Base-by-base conservation (phyloP, 179 eudicot species). In the Patellifolia procumbens region DNA sequence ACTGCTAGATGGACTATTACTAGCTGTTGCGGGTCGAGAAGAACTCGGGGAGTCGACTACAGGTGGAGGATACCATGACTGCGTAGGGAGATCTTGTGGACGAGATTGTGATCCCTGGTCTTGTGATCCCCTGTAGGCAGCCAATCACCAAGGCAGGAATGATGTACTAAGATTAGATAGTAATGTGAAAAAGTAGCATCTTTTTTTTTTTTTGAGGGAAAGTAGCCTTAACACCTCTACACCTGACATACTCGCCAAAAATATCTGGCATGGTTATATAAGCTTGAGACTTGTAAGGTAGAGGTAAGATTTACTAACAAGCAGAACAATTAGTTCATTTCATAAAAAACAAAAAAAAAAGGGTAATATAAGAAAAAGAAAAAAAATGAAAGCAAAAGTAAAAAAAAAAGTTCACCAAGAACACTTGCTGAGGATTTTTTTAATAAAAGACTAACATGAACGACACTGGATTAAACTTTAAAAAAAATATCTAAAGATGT, bases 51-150 rank as follows among this genome's bases (percentile, higher is more conserved):
- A 82, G 79, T 76, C 81, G 2, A 74, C 77, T 67, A 86, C 90
- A 76, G 96, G 82, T 70, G 91, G 84, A 70, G 97, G 89, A 88
- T 92, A 90, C 92, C 94, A 92, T 37, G 97, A 92, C 69, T 90
- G 89, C 52, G 85, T 84, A 45, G 97, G 71, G 49, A 79, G 77
- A 69, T 88, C 92, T 58, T 88, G 89, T 26, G 95, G 85, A 20
- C 83, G 88, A 78, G 92, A 76, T 80, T 89, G 91, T 76, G 85
- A 80, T 82, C 87, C 89, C 83, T 89, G 97, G 80, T 91, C 95
- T 79, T 88, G 98, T 76, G 96, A 92, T 73, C 96, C 94, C 98
- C 98, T 94, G 82, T 20, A 71, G 49, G 20, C 37, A 72, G 73
- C 67, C 55, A 76, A n/a, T 49, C 32, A 73, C 52, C 39, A 81